phyloP scores from a whole-genome alignment of 2,329 filamentous ascomycete genomes.

The Pseudogymnoascus sp. region DNA sequence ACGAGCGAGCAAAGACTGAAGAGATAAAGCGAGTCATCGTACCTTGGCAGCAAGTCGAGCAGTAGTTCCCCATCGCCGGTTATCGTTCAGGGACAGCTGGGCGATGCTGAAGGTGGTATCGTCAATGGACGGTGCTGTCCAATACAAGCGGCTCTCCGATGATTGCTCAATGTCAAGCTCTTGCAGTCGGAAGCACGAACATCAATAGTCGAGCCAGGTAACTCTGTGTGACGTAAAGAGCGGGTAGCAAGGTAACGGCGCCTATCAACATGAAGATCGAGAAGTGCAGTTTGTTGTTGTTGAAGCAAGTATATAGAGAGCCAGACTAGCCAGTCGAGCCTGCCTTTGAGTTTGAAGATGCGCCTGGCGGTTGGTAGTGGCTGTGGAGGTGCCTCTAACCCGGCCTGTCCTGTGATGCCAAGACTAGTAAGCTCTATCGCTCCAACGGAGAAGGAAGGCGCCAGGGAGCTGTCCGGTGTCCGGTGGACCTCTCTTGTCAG shows the following conservation, averaged over 20 bases:
- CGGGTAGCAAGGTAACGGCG: background rate
- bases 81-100: constrained; percentile 16
- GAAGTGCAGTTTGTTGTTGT: background rate
- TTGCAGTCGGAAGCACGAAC: background rate
- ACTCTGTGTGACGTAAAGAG: constrained; percentile 2
- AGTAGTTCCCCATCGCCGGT: constrained; percentile 51
- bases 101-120: background rate
- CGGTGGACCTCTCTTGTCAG: background rate
- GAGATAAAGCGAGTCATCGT: constrained; percentile 15
- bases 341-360: background rate
- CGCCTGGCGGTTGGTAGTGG: background rate
- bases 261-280: background rate
- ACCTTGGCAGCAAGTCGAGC: constrained; percentile 56
- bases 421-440: constrained; percentile 7
- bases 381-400: background rate
- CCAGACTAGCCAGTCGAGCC: constrained; percentile 1
- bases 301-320: background rate
- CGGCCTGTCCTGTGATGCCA: constrained; percentile 6
- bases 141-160: constrained; percentile 4
- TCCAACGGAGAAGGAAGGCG: background rate
- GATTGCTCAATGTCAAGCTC: constrained; percentile 3
- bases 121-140: constrained; percentile 1
- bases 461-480: background rate
- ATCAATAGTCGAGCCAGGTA: background rate
- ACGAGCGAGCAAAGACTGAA: constrained; percentile 11